Evolutionary conservation across 208 protist species (phyloP), one percentile per base, ranked within the genome.

Genomic region (Crithidia brevicula): DNA sequence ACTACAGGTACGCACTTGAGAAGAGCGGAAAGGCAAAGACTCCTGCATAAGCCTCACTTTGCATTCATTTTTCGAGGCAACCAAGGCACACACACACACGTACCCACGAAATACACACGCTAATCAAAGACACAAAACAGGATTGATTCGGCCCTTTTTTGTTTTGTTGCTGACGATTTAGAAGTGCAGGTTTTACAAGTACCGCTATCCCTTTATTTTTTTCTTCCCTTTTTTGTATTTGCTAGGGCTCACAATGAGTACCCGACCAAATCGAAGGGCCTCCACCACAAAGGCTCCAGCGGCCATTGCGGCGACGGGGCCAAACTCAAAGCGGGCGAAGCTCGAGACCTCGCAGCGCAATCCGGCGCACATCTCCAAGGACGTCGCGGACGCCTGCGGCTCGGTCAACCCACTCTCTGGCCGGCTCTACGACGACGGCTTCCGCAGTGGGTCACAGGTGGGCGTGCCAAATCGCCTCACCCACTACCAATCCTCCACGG

Each of bases 341-440:
- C 61, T 79, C 28, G 83, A 79, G 47, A 52, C 71, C 30, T 72
- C 83, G 46, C 91, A 93, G 61, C 87, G 92, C 51, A 97, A 97
- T 66, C 92, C 92, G 2, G 81, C 85, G 43, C 92, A 94, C 77
- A 85, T 97, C 28, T 91, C 92, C 13, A 90, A 84, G 67, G 88
- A 94, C 51, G 88, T 85, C 4, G 80, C 80, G 18, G 92, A 97
- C 38, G 75, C 77, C 23, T 86, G 79, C 53, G 77, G 83, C 18
- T 60, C 66, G n/a, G 51, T 68, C 33, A 97, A 97, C 64, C 89
- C 88, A n/a, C 77, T 97, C 6, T 49, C 86, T 4, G 45, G 33
- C 34, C 85, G 84, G 2, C 72, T 97, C 33, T 94, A 95, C 77
- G 81, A 81, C 71, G 85, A 92, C 66, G 82, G 84, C 53, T 31